Base-by-base conservation (phyloP, 331 rosid species). In the Dryas integrifolia region DNA sequence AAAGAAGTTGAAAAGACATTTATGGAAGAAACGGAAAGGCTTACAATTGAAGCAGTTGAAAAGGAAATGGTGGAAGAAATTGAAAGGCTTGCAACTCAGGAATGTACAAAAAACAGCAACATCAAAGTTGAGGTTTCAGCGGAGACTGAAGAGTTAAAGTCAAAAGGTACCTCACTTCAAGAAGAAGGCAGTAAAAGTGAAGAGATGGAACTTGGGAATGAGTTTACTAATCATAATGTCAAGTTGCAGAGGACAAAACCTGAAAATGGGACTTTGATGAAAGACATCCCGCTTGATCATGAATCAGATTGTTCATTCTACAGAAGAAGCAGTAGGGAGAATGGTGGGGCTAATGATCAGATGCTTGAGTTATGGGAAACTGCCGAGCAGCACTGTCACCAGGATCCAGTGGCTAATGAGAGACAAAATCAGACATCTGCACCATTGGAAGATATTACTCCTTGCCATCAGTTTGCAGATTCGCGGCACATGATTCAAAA, bases 211-310 rank as follows among this genome's bases (percentile, higher is more conserved):
- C 73, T 72, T 10, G 49, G 35, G 69, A 79, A 78, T 40, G 82
- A 76, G 55, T 59, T 61, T 44, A 56, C 41, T 11, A 50, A 43
- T 11, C 62, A 53, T 67, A 79, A 68, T 69, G 76, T 35, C 45
- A 79, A 76, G 76, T 58, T 74, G 58, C 73, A 75, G 82, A 83
- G 65, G 79, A 71, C 65, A 35, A 88, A 77, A 76, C 80, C 87
- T 60, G 88, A 82, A 40, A 80, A 72, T 38, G 82, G 85, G 77
- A 73, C 64, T 44, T 61, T 75, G 82, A 88, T 88, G 94, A 95
- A 90, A 80, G 99, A 95, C 75, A 92, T 92, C 72, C 87, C 85
- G n/a, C 92, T 90, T 24, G 99, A 92, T 84, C 89, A 80, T 75
- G 88, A 75, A 75, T 84, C 90, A 41, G 89, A 87, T 61, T 76